Evolutionary conservation across 2,329 filamentous ascomycete species (phyloP), one percentile per base, ranked within the genome.

Genomic region (Raffaelea deltoideospora): DNA sequence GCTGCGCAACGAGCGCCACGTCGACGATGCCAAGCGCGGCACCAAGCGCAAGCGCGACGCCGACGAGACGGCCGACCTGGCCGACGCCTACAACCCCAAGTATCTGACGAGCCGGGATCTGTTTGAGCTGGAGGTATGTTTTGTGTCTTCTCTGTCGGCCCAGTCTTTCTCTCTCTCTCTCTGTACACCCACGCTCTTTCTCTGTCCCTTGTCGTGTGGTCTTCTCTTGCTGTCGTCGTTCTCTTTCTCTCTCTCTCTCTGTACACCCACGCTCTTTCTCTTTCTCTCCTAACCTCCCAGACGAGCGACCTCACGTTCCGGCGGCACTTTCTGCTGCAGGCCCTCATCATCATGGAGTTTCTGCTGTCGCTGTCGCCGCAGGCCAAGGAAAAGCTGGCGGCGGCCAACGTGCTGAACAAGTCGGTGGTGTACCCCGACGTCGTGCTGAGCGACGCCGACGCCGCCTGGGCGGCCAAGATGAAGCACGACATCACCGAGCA

Each of bases 51-150:
- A 87, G 54, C 65, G 70, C 31, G 65, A 69, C 10, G 67, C 70
- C 31, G 65, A 69, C 10, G 67, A 66, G 30, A 40, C 40, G 7
- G 67, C 73, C 35, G 71, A 72, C 8, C 61, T 77, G 35, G 67
- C 76, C 19, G 79, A 75, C 50, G 77, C 73, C 19, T 96, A 94
- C 60, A 98, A 98, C 50, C 88, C 92, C 2, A 98, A 96, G 53
- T 99, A 98, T 53, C 69, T 99, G 15, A 99, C 90, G n/a, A 96
- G 87, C 55, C 73, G 81, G 45, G 92, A 98, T 53, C 65, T 99
- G 2, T 99, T 99, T 56, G 85, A 92, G 49, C 72, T 98, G 32
- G 90, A 98, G 69, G 81, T 85, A 65, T n/a, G 37, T 18, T 20
- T 13, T n/a, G 9, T 17, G 11, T 13, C 17, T n/a, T n/a, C n/a